Evolutionary conservation across 2,329 filamentous ascomycete species (phyloP).

Genomic region (Boeremia lycopersici): DNA sequence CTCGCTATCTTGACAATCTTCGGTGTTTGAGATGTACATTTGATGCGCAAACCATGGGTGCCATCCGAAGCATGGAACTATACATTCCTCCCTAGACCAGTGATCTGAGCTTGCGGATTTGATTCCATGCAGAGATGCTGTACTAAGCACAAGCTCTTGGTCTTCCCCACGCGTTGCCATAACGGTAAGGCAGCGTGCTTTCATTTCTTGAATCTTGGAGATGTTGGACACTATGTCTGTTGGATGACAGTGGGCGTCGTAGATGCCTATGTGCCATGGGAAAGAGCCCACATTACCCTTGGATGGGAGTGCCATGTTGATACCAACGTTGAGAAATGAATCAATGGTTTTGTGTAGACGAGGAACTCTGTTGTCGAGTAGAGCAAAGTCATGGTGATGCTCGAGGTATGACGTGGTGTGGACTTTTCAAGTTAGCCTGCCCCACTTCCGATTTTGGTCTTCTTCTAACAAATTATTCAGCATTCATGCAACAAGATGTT

Average conservation of each 20-base stretch:
- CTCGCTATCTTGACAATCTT: conserved; percentile 25
- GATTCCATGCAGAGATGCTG: conserved; percentile 63
- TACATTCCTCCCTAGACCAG: conserved; percentile 47
- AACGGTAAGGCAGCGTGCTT: conserved; percentile 68
- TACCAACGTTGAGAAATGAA: not conserved
- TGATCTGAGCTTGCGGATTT: conserved; percentile 29
- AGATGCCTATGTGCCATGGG: conserved; percentile 74
- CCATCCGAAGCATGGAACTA: conserved; percentile 81
- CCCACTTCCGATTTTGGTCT: not conserved
- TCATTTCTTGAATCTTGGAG: conserved; percentile 66
- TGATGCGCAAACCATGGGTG: conserved; percentile 87
- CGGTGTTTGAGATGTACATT: conserved; percentile 61
- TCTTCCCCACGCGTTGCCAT: conserved; percentile 81
- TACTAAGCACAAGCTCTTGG: conserved; percentile 71
- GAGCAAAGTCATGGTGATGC: not conserved
- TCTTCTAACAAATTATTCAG: too few species aligned
- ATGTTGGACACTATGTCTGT: conserved; percentile 75
- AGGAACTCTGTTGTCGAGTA: not conserved
- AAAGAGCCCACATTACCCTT: conserved; percentile 42
- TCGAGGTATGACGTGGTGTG: conserved; percentile 8
- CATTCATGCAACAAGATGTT: too few species aligned
- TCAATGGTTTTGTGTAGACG: not conserved
- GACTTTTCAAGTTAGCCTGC: not conserved
- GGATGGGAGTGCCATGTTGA: not conserved
- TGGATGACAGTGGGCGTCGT: conserved; percentile 83